Base-by-base conservation (phyloP, 495 filamentous ascomycete genomes). In the Trichoderma asperelloides region DNA sequence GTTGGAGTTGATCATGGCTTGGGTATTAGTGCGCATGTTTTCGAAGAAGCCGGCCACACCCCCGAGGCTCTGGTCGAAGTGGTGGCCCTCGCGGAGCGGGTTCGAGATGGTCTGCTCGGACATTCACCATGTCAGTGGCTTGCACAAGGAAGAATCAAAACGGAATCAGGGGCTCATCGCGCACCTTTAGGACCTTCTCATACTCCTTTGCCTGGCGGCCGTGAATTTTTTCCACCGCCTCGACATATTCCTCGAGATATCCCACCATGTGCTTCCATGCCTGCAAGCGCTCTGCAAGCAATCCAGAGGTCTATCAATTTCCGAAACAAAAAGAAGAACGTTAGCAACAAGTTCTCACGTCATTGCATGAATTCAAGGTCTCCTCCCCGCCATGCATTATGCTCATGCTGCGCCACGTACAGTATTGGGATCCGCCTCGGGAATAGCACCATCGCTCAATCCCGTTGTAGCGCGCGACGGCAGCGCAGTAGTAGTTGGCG, bases 251-350 rank as follows among this genome's bases (percentile, higher is more conserved):
- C 76, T 97, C 93, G 33, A 98, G 78, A 74, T 97, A 93, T 65
- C 80, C 90, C 65, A 92, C 90, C 69, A 92, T 91, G 75, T 98
- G 96, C 74, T 97, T 98, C 90, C 91, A 98, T 41, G 96, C 96
- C 69, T 87, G 87, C 66, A 98, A 82, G 66, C 95, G 87, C 78
- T 98, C 89, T 23, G 89, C 79, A 64, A 98, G 86, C 28, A 97
- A 82, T 65, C 84, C 88, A 49, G 89, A 87, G 15, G 89, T 89
- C 85, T 94, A 49, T 12, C 15, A 12, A 30, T 63, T 40, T 23
- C n/a, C 3, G 21, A 49, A 51, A 63, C 30, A 67, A 37, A 15
- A 37, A 55, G 49, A 55, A 15, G 43, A 47, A 13, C 43, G 13
- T 47, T n/a, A 16, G 15, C 18, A 7, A 16, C 43, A 16, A 15